Evolutionary conservation across 331 rosid species (phyloP).

Genomic region (Quercus phellos): DNA sequence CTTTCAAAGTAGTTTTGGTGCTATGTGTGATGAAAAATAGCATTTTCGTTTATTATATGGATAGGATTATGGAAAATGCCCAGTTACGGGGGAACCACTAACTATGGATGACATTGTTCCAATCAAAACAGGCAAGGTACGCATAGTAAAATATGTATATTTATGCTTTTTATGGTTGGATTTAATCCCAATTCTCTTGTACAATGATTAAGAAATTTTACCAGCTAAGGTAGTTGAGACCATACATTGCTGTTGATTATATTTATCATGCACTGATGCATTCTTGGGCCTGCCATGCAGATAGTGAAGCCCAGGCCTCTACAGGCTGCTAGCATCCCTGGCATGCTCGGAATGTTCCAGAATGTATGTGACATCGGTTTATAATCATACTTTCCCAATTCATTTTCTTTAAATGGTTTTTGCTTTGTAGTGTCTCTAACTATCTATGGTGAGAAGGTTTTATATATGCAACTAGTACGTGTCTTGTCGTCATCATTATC

Average conservation of each 20-base stretch:
- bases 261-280: slow-evolving; percentile 13
- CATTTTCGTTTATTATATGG: slow-evolving; percentile 9
- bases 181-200: neutral
- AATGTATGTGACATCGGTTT: slow-evolving; percentile 50
- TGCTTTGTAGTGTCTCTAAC: neutral
- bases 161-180: neutral
- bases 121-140: slow-evolving; percentile 87
- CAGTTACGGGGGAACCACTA: slow-evolving; percentile 82
- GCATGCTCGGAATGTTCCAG: slow-evolving; percentile 99
- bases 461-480: neutral
- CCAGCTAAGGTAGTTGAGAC: neutral
- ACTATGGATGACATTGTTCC: slow-evolving; percentile 72
- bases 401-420: neutral
- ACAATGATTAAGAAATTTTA: neutral
- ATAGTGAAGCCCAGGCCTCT: slow-evolving; percentile 95
- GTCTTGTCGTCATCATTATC: neutral
- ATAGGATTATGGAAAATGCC: slow-evolving; percentile 97
- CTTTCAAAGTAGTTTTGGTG: slow-evolving; percentile 14
- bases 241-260: neutral
- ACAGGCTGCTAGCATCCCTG: slow-evolving; percentile 99
- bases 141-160: slow-evolving; percentile 5
- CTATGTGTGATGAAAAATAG: neutral
- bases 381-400: neutral
- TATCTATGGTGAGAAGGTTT: neutral
- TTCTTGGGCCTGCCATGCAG: slow-evolving; percentile 44